phyloP scores from a whole-genome alignment of 2,329 filamentous ascomycete genomes.

The Cladosporium sp. region DNA sequence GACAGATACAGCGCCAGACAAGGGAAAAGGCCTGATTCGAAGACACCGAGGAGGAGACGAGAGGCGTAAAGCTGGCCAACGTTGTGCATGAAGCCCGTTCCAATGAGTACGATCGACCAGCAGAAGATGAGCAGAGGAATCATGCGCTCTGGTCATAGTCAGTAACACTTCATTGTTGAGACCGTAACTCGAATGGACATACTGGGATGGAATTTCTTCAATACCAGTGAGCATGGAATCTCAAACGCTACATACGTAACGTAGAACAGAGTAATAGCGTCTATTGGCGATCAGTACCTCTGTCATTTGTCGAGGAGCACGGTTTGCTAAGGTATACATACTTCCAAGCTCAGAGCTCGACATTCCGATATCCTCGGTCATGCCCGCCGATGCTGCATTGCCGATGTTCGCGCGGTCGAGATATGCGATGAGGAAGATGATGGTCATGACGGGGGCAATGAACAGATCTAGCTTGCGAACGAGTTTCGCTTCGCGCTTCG shows the following conservation, averaged over 20 bases:
- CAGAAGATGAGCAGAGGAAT: slow-evolving; percentile 19
- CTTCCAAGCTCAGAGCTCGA: background rate
- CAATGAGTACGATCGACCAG: slow-evolving; percentile 25
- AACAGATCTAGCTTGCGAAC: slow-evolving; percentile 31
- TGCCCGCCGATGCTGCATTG: slow-evolving; percentile 33
- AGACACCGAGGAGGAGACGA: slow-evolving; percentile 23
- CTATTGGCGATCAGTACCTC: background rate
- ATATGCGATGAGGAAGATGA: slow-evolving; percentile 33
- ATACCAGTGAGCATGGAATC: slow-evolving; percentile 26
- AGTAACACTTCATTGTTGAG: background rate
- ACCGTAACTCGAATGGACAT: slow-evolving; percentile 16
- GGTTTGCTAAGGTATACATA: background rate
- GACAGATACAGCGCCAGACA: slow-evolving; percentile 29
- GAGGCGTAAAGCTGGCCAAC: slow-evolving; percentile 22
- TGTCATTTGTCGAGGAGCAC: background rate
- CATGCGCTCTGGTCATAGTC: background rate
- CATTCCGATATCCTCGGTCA: slow-evolving; percentile 18
- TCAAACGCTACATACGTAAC: slow-evolving; percentile 37
- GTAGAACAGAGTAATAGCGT: slow-evolving; percentile 14
- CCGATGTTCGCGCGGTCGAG: slow-evolving; percentile 34
- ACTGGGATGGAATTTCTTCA: slow-evolving; percentile 26
- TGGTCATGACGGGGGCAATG: slow-evolving; percentile 34
- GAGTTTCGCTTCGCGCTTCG: slow-evolving; percentile 27
- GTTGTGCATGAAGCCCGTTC: slow-evolving; percentile 24
- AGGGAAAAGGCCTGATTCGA: slow-evolving; percentile 24